Evolutionary conservation across 2,329 filamentous ascomycete species (phyloP), one percentile per base, ranked within the genome.

Genomic region (Ascochyta viciae-villosae): DNA sequence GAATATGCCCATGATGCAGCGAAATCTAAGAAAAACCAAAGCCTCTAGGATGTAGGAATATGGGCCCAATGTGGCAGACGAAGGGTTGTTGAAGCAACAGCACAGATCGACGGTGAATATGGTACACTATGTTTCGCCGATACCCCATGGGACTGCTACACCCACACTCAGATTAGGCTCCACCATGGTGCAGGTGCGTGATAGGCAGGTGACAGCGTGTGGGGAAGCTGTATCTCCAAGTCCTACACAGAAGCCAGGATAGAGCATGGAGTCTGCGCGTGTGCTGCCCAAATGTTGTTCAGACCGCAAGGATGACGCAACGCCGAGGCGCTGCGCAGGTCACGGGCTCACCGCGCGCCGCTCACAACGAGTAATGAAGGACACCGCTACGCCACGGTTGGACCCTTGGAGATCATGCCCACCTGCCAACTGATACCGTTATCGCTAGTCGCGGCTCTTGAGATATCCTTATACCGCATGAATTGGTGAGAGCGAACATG

Each of bases 181-280:
- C 54, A 61, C 58, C 56, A 54, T 51, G 49, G 37, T 54, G 56
- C 57, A 60, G 46, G 33, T 43, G 51, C 46, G 37, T 50, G 44
- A 55, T 38, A 52, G 59, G 56, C 64, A 66, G 64, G 44, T 67
- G 64, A 67, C 54, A 43, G 47, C n/a, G 27, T 54, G 62, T 63
- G 58, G 61, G 50, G 58, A 40, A 41, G 10, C 24, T 6, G 24
- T 31, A 29, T 33, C 26, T 48, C 40, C 29, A 16, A 37, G 9
- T 16, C 42, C 47, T 51, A 26, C 43, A 47, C 38, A 40, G 49
- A 52, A 52, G 49, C 54, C 43, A 49, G 23, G 40, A 26, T 51
- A n/a, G 48, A 40, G 48, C 49, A 27, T 31, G 29, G 41, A 45
- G 2, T 38, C 19, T 43, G 47, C 22, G 31, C 34, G 48, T 46